Percentiles rank a stretch among this genome's conserved stretches.
These are phyloP conservation scores for Alternaria consortialis DNA, from an alignment of 2,329 filamentous ascomycete genomes.

Conservation along the genomic window DNA sequence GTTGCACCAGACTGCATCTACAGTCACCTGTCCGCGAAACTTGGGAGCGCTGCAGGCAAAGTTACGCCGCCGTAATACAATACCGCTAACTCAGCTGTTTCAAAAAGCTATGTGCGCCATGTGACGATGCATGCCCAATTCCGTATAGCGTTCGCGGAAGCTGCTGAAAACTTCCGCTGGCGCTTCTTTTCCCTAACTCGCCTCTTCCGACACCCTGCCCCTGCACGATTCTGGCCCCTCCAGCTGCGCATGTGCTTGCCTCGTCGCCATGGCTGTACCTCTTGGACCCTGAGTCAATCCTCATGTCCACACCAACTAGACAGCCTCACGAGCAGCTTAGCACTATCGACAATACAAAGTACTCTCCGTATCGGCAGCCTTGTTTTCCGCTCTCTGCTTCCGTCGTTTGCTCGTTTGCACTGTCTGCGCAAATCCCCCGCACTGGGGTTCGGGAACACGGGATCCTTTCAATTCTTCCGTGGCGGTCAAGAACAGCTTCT, in stretches of 20 bases:
- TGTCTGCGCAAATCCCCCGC: slow-evolving; percentile 7
- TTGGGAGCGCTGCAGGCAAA: slow-evolving; percentile 9
- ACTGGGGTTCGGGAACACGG: slow-evolving; percentile 31
- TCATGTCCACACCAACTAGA: slow-evolving; percentile 15
- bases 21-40: slow-evolving; percentile 30
- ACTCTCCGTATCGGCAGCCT: slow-evolving; percentile 8
- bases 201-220: slow-evolving; percentile 26
- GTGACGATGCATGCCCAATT: slow-evolving; percentile 21
- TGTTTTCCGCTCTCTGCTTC: slow-evolving; percentile 9
- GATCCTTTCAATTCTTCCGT: slow-evolving; percentile 40
- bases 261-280: slow-evolving; percentile 28
- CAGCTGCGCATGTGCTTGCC: slow-evolving; percentile 24
- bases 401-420: not conserved
- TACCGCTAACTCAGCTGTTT: slow-evolving; percentile 42
- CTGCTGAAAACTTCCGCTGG: slow-evolving; percentile 23
- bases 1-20: slow-evolving; percentile 14
- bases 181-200: slow-evolving; percentile 29
- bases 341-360: not conserved
- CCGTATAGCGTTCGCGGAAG: slow-evolving; percentile 20
- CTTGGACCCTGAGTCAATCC: slow-evolving; percentile 25
- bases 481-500: slow-evolving; percentile 34
- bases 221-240: slow-evolving; percentile 27
- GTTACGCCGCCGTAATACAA: slow-evolving; percentile 25
- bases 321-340: slow-evolving; percentile 22
- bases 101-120: slow-evolving; percentile 22